These are phyloP conservation scores for Vickermania ingenoplastis DNA, from an alignment of 208 protist genomes.

Conservation along the genomic window DNA sequence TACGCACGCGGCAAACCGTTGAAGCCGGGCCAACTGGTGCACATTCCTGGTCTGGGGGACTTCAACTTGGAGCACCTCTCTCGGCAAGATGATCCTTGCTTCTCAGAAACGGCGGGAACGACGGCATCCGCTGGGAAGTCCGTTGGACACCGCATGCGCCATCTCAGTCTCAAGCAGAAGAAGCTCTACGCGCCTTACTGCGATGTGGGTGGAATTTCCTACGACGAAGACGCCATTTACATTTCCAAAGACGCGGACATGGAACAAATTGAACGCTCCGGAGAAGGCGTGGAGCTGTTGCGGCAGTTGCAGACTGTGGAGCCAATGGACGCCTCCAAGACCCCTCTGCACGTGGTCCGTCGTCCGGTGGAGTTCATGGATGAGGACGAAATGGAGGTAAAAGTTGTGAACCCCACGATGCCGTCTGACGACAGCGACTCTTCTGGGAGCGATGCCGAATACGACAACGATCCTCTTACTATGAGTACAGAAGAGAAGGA, in stretches of 20 bases:
- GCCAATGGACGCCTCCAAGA: conserved; percentile 57
- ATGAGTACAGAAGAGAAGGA: conserved; percentile 3
- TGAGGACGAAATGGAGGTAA: conserved; percentile 80
- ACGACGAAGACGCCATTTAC: conserved; percentile 98
- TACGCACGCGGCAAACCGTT: conserved; percentile 96
- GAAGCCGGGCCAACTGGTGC: conserved; percentile 85
- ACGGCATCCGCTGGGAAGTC: conserved; percentile 12
- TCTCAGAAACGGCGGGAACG: conserved; percentile 34
- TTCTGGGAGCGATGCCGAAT: conserved; percentile 33
- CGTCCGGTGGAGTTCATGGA: conserved; percentile 69
- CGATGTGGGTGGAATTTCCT: conserved; percentile 97
- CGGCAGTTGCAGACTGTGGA: conserved; percentile 62
- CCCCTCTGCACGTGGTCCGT: conserved; percentile 48
- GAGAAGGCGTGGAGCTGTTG: conserved; percentile 73
- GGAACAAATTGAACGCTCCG: conserved; percentile 64
- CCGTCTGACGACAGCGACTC: conserved; percentile 31
- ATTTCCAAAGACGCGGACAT: conserved; percentile 87
- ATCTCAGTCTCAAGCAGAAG: conserved; percentile 91
- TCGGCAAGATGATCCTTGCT: conserved; percentile 94
- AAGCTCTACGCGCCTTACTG: conserved; percentile 97
- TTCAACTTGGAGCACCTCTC: conserved; percentile 86
- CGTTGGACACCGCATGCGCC: conserved; percentile 79
- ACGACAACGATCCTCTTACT: conserved; percentile 2
- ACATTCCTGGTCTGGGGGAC: conserved; percentile 98
- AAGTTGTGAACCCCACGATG: conserved; percentile 37